phyloP scores from a whole-genome alignment of 139 green algal genomes.

The Edaphochlamys debaryana region DNA sequence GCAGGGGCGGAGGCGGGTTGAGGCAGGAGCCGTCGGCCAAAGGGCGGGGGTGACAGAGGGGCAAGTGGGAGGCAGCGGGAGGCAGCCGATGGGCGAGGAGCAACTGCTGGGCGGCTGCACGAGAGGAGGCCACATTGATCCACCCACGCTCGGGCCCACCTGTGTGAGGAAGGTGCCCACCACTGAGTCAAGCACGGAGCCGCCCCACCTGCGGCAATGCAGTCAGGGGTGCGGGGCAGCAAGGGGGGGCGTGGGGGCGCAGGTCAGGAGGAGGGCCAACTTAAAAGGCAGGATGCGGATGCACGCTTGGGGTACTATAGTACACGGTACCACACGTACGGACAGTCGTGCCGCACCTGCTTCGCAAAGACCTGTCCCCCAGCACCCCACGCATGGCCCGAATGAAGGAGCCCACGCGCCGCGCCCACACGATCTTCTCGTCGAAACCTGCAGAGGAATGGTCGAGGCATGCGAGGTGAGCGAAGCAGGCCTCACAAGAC shows the following conservation, averaged over 20 bases:
- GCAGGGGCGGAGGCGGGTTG: no score
- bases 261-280: conserved; percentile 42
- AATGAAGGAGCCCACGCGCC: conserved; percentile 57
- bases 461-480: no score
- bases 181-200: conserved; percentile 83
- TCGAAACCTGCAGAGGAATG: no score
- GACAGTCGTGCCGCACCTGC: conserved; percentile 3
- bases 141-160: no score
- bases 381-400: conserved; percentile 50
- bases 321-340: background rate
- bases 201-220: conserved; percentile 69
- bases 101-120: no score
- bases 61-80: no score
- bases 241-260: conserved; percentile 51
- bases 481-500: no score
- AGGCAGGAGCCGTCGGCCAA: no score
- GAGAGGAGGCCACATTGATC: no score
- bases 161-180: conserved; percentile 85
- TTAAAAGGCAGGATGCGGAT: background rate
- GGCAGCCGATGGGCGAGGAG: no score
- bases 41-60: no score
- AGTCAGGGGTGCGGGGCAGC: no score
- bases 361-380: conserved; percentile 26
- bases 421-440: conserved; percentile 62
- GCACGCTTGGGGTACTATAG: background rate